A percentile compares a stretch with the other conserved stretches of the same genome.
phyloP scores from a whole-genome alignment of 768 basidiomycete genomes.

The Amanita rimosa region DNA sequence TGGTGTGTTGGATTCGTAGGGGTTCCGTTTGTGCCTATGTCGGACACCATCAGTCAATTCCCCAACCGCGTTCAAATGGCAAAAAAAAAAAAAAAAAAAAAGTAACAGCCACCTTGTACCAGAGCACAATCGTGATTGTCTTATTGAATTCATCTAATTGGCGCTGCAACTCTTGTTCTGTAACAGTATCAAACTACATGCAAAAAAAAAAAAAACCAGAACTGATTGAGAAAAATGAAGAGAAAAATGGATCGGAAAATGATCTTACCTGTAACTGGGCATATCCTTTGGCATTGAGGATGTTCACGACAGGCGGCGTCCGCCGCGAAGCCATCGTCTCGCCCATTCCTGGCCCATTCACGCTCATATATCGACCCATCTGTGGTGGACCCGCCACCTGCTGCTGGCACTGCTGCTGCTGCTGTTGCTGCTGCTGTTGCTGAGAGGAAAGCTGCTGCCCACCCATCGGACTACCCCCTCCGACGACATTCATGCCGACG shows the following conservation, averaged over 20 bases:
- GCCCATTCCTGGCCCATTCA: background rate
- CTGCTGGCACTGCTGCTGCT: background rate
- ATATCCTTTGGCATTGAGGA: background rate
- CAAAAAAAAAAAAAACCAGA: background rate
- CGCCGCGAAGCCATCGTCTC: background rate
- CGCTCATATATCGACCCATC: background rate
- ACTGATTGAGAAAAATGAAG: too few species aligned
- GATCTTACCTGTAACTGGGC: constrained; percentile 1
- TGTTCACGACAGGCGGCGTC: background rate
- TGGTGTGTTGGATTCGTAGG: constrained; percentile 42
- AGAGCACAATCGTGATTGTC: constrained; percentile 55
- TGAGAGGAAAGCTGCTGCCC: background rate
- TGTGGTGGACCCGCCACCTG: background rate
- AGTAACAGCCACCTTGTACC: constrained; percentile 45
- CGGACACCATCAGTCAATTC: background rate
- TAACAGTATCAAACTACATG: constrained; percentile 3
- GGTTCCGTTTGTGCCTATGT: constrained; percentile 39
- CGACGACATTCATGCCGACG: constrained; percentile 1
- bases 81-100: too few species aligned
- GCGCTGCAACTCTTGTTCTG: constrained; percentile 21
- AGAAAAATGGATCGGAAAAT: background rate
- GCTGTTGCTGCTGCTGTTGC: constrained; percentile 1
- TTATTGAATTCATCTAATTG: constrained; percentile 35
- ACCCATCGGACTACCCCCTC: background rate
- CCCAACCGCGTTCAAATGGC: background rate